Percentiles rank a stretch among this genome's conserved stretches.
phyloP scores from a whole-genome alignment of 1,284 basidiomycete genomes.

The Stereum hirsutum region DNA sequence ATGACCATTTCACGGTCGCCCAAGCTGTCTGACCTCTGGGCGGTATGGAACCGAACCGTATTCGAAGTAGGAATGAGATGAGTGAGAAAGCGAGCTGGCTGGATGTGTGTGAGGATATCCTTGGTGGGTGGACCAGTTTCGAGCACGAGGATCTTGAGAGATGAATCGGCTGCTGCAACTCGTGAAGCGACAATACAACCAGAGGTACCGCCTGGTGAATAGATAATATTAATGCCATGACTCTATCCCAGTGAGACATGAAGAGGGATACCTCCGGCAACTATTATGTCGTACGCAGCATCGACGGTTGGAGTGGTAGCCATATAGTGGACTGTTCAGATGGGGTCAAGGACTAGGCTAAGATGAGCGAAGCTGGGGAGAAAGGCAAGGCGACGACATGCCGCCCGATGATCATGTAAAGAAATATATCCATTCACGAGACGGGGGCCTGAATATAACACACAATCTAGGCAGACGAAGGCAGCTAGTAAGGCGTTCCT shows the following conservation, averaged over 20 bases:
- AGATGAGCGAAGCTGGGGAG: no score
- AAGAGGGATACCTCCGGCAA: neutral
- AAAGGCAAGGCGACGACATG: no score
- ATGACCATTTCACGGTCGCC: constrained; percentile 28
- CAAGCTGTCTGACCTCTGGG: constrained; percentile 29
- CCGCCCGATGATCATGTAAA: no score
- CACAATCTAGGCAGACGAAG: no score
- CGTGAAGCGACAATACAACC: constrained; percentile 33
- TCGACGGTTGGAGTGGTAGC: neutral
- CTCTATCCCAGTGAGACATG: neutral
- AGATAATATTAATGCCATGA: neutral
- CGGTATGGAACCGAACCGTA: constrained; percentile 27
- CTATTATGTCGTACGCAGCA: constrained; percentile 1
- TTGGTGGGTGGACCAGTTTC: constrained; percentile 32
- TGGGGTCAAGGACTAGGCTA: no score
- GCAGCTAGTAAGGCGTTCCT: no score
- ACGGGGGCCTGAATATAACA: no score
- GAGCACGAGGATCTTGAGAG: constrained; percentile 26
- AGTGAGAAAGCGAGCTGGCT: constrained; percentile 32
- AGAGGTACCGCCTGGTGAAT: constrained; percentile 21
- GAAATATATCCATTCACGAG: no score
- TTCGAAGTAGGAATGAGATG: constrained; percentile 24
- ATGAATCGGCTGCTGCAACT: constrained; percentile 28
- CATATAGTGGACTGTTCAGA: no score
- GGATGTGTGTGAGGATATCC: constrained; percentile 29